Conservation (phyloP, 2,329 filamentous ascomycete species). For the Sporothrix pallida region DNA sequence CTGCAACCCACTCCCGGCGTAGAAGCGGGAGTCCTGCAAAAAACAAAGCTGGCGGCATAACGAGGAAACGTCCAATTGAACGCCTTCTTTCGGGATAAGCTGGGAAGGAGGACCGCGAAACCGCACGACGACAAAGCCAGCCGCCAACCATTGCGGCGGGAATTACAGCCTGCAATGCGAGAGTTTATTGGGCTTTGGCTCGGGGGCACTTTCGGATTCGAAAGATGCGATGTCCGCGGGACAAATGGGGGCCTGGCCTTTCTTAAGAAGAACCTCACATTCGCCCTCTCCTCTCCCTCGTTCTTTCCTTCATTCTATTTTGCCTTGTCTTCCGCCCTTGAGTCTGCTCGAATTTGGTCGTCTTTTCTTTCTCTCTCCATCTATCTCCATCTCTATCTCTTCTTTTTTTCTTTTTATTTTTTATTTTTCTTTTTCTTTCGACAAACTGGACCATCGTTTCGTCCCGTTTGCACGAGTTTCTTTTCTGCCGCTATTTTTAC, state of each 20-base stretch:
- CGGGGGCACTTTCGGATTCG: not conserved
- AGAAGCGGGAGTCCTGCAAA: constrained; percentile 1
- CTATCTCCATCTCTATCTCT: not conserved
- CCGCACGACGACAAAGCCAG: not conserved
- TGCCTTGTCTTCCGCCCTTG: not conserved
- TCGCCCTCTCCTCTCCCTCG: not conserved
- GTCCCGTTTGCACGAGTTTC: not conserved
- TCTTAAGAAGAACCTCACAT: not conserved
- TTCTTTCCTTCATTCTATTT: not conserved
- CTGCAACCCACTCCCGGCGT: constrained; percentile 21
- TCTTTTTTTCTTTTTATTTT: not conserved
- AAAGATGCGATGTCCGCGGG: not conserved
- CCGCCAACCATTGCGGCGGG: constrained; percentile 12
- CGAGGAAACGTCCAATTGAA: no score
- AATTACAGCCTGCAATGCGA: not conserved
- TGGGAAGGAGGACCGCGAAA: not conserved
- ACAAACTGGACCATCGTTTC: not conserved
- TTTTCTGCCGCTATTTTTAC: not conserved
- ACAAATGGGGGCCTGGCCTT: not conserved
- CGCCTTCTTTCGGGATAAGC: not conserved
- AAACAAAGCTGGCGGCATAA: not conserved
- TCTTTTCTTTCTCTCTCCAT: not conserved
- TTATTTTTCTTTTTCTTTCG: not conserved
- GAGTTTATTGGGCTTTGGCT: not conserved
- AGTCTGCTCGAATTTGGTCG: not conserved